phyloP scores from a whole-genome alignment of 768 basidiomycete species.

The Leccinum ochraceum region DNA sequence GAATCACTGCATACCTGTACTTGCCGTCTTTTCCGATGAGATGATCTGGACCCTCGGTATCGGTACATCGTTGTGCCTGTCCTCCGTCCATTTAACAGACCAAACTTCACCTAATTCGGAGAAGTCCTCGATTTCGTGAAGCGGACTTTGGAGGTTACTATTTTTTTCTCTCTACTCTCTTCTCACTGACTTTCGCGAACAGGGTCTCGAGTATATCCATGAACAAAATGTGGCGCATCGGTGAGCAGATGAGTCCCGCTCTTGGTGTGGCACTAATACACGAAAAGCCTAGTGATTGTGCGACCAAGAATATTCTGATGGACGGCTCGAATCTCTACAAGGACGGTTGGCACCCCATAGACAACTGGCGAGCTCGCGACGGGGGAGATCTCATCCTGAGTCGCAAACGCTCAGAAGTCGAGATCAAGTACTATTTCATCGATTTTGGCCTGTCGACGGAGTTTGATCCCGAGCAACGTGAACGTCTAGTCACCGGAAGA shows the following conservation, averaged over 20 bases:
- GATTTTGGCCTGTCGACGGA: constrained; percentile 27
- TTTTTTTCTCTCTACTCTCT: accelerated
- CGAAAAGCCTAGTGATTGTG: constrained; percentile 25
- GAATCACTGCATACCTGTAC: constrained; percentile 29
- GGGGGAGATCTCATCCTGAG: constrained; percentile 12
- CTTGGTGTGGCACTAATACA: accelerated
- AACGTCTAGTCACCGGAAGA: background rate
- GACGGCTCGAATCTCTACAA: constrained; percentile 29
- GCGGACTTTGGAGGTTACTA: constrained; percentile 27
- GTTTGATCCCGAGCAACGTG: constrained; percentile 17
- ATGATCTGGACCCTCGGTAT: background rate
- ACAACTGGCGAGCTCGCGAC: constrained; percentile 12
- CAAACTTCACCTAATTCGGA: constrained; percentile 24
- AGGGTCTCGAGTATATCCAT: constrained; percentile 41
- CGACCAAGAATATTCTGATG: constrained; percentile 27
- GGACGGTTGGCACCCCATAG: constrained; percentile 29
- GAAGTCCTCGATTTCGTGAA: constrained; percentile 32
- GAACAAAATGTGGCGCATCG: constrained; percentile 36
- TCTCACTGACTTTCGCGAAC: background rate
- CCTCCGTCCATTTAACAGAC: constrained; percentile 25
- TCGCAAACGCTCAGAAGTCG: constrained; percentile 29
- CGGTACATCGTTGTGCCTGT: constrained; percentile 31
- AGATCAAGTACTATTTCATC: constrained; percentile 20
- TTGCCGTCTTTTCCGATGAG: constrained; percentile 13
- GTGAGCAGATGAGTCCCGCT: constrained; percentile 14